Conservation (phyloP, 2,329 filamentous ascomycete genomes). For the Colletotrichum coccodes region DNA sequence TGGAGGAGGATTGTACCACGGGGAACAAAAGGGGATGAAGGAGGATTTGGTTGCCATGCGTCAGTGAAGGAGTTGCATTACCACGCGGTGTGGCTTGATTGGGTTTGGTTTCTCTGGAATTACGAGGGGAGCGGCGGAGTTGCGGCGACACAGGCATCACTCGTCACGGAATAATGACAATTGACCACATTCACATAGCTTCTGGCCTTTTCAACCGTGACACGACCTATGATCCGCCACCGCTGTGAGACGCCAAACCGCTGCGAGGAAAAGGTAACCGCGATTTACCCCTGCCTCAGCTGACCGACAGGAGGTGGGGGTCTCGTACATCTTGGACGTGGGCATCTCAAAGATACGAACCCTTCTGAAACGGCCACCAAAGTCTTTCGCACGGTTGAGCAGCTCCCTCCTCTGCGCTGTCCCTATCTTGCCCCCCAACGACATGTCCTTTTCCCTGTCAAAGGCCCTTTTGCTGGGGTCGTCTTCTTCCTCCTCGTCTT, state of each 20-base stretch:
- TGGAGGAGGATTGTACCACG: constrained; percentile 1
- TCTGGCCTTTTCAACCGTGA: constrained; percentile 43
- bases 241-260: too few relatives aligned
- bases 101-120: constrained; percentile 33
- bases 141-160: constrained; percentile 33
- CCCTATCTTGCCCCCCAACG: constrained; percentile 76
- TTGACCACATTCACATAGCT: constrained; percentile 32
- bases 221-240: too few relatives aligned
- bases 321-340: background rate
- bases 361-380: constrained; percentile 82
- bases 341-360: constrained; percentile 67
- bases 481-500: constrained; percentile 76
- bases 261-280: too few relatives aligned
- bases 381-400: constrained; percentile 81
- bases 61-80: constrained; percentile 13
- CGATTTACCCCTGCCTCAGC: too few relatives aligned
- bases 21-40: constrained; percentile 3
- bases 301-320: too few relatives aligned
- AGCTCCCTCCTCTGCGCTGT: constrained; percentile 81
- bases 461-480: constrained; percentile 91
- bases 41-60: background rate
- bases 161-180: constrained; percentile 33
- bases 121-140: constrained; percentile 35
- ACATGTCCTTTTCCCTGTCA: constrained; percentile 95
- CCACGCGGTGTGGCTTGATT: constrained; percentile 16